Base-by-base conservation (phyloP, 257 asterid genomes). In the Phtheirospermum japonicum region DNA sequence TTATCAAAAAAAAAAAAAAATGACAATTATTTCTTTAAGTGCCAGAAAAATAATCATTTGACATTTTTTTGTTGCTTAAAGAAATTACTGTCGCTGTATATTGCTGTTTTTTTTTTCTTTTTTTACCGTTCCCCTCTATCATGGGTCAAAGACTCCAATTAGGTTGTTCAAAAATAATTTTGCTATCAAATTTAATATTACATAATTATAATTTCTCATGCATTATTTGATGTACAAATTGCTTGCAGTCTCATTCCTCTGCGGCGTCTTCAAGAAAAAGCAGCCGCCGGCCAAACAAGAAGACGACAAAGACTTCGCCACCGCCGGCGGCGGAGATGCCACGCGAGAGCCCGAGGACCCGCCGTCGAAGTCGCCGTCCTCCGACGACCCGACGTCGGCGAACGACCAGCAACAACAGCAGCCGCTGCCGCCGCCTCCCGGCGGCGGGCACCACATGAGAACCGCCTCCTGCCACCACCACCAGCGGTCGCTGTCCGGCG, bases 91-190 rank as follows among this genome's bases (percentile, higher is more conserved):
- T 19, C 19, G n/a, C 14, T 9, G 2, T 49, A 5, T n/a, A n/a
- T 14, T 33, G 10, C 12, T 23, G 3, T 13, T 14, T 10, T 31
- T 8, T 34, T 9, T 18, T 26, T 59, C 28, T 59, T 60, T 53
- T 18, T 17, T 34, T 42, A 26, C 32, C 43, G 46, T 54, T 18
- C 19, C 56, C 7, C 23, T 28, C 64, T 5, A 48, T 67, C 59
- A 84, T 82, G 88, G 94, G 90, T 61, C 83, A 77, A 63, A 64
- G 70, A 48, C 67, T 64, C 76, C 78, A 83, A 51, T 17, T 60
- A 66, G 81, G 74, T 55, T 64, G 67, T 51, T 9, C 42, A 23
- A 40, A 20, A 16, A 4, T 4, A 10, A 33, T 30, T 18, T 14
- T 16, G 9, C 14, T n/a, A 31, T 71, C 30, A 66, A 33, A 39